These are phyloP conservation scores for Ceriops zippeliana DNA, from an alignment of 345 rosid species.

Conservation along the genomic window DNA sequence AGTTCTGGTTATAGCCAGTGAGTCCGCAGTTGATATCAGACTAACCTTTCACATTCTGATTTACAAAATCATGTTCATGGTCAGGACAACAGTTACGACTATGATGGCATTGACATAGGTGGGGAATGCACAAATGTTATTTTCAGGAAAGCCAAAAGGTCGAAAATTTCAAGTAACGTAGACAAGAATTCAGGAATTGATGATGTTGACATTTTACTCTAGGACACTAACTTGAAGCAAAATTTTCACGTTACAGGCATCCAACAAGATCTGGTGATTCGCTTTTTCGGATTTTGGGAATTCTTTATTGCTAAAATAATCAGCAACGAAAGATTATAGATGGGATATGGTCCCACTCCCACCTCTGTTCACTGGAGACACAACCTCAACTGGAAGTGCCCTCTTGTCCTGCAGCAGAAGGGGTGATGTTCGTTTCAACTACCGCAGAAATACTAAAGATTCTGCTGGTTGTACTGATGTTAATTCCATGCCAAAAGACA, in stretches of 20 bases:
- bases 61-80: not conserved
- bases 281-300: constrained; percentile 17
- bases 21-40: constrained; percentile 16
- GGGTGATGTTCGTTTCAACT: not conserved
- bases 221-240: constrained; percentile 9
- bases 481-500: constrained; percentile 1
- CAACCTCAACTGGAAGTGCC: constrained; percentile 10
- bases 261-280: constrained; percentile 17
- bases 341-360: constrained; percentile 15
- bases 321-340: constrained; percentile 12
- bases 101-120: constrained; percentile 5
- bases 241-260: constrained; percentile 11
- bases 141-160: constrained; percentile 1
- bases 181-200: constrained; percentile 12
- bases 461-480: constrained; percentile 10
- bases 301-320: constrained; percentile 13
- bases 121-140: constrained; percentile 9
- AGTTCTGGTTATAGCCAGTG: constrained; percentile 12
- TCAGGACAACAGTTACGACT: constrained; percentile 4
- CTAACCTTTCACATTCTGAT: constrained; percentile 6
- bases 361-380: constrained; percentile 10
- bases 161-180: constrained; percentile 13
- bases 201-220: constrained; percentile 4
- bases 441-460: not conserved
- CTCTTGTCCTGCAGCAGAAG: not conserved